Evolutionary conservation across 2,329 filamentous ascomycete genomes (phyloP), one percentile per base, ranked within the genome.

Genomic region (Claviceps paspali): DNA sequence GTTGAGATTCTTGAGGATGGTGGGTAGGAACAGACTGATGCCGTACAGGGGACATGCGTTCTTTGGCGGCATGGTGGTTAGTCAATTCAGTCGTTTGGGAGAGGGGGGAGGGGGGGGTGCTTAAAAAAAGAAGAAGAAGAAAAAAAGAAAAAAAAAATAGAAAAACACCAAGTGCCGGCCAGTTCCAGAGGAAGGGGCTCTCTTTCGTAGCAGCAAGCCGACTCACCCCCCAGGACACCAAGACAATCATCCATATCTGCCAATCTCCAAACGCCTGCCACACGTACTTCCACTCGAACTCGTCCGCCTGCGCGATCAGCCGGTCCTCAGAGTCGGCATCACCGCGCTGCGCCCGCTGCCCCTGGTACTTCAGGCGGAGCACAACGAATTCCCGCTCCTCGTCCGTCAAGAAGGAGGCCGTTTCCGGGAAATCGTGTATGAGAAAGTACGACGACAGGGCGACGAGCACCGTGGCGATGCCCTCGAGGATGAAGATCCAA

Each of bases 401-500:
- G 7, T 75, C 69, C 0, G 73, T 76, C 17, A 93, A 65, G 52
- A 92, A 93, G 0, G 48, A 69, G 0, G 84, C 82, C 18, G 81
- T 75, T 44, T 85, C 82, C 0, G 86, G 86, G 47, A 85, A 92
- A 49, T 93, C 84, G 46, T 82, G 70, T 1, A 92, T 72, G 44
- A 77, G 64, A 63, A 75, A 87, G 57, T 80, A 86, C 1, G 75
- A 75, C 1, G 65, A 47, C 4, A 76, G 41, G 1, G 82, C 83
- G 5, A 85, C 67, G 1, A 85, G 1, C 1, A 84, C 67, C 82
- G 82, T 85, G 0, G 66, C 68, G 1, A 85, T 65, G 1, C 82
- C 82, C 56, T 82, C 76, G 5, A 82, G 65, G 29, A 82, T 73
- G 42, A 78, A 78, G 38, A 78, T 76, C 76, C 70, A 80, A 8